Conservation (phyloP, 306 rosid genomes). For the Trifolium dubium region DNA sequence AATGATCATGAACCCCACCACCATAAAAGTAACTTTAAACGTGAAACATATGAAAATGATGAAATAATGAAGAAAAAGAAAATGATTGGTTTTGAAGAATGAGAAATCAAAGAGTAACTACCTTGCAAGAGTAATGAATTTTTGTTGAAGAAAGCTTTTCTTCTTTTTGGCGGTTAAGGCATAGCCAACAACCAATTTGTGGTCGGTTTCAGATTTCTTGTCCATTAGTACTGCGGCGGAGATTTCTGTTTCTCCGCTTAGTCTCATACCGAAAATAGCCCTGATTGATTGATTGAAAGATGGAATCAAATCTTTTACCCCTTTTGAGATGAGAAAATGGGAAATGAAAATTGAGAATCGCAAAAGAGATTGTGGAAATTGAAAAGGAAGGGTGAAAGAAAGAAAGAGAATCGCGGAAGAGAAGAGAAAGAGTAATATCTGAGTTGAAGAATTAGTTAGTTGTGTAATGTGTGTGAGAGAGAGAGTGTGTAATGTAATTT, state of each 20-base stretch:
- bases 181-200: slow-evolving; percentile 54
- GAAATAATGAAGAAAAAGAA: not conserved
- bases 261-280: slow-evolving; percentile 46
- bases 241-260: slow-evolving; percentile 31
- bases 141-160: slow-evolving; percentile 53
- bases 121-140: slow-evolving; percentile 51
- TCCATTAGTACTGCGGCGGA: not conserved
- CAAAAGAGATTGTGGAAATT: not conserved
- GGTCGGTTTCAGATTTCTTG: slow-evolving; percentile 35
- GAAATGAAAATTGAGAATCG: slow-evolving; percentile 30
- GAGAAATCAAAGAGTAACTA: not conserved
- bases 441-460: not conserved
- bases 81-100: not conserved
- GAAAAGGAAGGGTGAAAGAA: not conserved
- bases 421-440: not conserved
- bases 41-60: slow-evolving; percentile 19
- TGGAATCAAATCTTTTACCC: slow-evolving; percentile 25
- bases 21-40: slow-evolving; percentile 39
- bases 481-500: too few relatives aligned
- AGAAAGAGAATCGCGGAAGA: too few relatives aligned
- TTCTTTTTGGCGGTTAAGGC: slow-evolving; percentile 60
- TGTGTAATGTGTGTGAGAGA: not conserved
- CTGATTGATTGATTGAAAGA: slow-evolving; percentile 18
- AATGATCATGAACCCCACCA: slow-evolving; percentile 35
- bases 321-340: not conserved